Base-by-base conservation (phyloP, 805 yeast species). In the Starmerella vaccinii region DNA sequence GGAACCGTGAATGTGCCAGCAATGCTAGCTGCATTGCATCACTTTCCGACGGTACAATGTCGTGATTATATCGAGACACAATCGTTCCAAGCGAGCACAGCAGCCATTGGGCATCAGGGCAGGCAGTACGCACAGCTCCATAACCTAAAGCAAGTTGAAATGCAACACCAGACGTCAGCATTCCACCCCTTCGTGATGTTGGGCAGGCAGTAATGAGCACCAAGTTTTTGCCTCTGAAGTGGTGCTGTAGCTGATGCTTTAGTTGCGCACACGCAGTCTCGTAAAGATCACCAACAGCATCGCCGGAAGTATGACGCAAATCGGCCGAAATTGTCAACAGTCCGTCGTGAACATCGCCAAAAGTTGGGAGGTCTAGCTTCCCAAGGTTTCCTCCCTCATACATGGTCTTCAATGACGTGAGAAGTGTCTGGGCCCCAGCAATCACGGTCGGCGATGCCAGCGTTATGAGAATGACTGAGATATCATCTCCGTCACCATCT, bases 321-420 rank as follows among this genome's bases (percentile, higher is more conserved):
- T 58, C 59, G 13, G 59, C 59, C 12, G 50, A 27, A 21, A 59
- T 53, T 4, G 38, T 46, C n/a, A 57, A 18, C 8, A 56, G 34
- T 7, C 63, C 63, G 3, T 51, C 27, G 10, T 41, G 32, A n/a
- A 59, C 56, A 10, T 47, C 47, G 9, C 60, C 63, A 34, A 53
- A 47, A 9, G 60, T 51, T 5, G 61, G 61, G 5, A 63, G 50
- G 8, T 47, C 52, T 32, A 65, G 37, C 5, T 43, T 46, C 1
- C 73, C 73, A 10, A 70, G 57, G 10, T 58, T 57, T 45, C 69
- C 65, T 15, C 62, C 64, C 35, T 68, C 68, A 49, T 68, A 69
- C 7, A 61, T 57, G 15, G 57, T 54, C 47, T 65, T 63, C 27
- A 68, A 46, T 7, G 53, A 43, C 10, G 53, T 55, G 6, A 68